Evolutionary conservation across 139 green algal species (phyloP).

Genomic region (Micromonas pusilla): DNA sequence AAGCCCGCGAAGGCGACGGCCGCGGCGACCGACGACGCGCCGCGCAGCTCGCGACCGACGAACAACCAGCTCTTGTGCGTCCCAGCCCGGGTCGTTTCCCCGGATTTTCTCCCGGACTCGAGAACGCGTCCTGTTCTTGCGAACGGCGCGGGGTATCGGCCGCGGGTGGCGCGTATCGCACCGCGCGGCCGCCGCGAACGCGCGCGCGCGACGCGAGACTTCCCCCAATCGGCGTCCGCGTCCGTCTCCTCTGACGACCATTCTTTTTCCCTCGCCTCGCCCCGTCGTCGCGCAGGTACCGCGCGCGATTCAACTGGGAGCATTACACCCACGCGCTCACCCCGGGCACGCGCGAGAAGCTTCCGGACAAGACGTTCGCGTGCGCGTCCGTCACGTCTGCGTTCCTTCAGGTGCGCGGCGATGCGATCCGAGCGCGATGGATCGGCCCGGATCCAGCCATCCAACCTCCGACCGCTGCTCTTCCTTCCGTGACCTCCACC

Average conservation of each 20-base stretch:
- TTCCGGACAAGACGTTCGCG: slow-evolving; percentile 73
- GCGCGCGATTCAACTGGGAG: slow-evolving; percentile 78
- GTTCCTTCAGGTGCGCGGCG: slow-evolving; percentile 65
- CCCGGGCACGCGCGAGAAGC: slow-evolving; percentile 25
- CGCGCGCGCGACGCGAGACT: neutral
- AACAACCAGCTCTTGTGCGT: slow-evolving; percentile 81
- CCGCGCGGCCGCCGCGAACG: no score
- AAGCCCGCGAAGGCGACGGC: neutral
- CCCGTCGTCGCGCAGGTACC: slow-evolving; percentile 58
- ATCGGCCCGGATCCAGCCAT: no score
- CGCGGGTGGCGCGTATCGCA: no score
- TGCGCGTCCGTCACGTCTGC: slow-evolving; percentile 86
- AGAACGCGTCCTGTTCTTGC: no score
- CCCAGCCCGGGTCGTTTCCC: neutral
- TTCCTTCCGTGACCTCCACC: neutral
- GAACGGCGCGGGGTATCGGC: no score
- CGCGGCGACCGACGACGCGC: neutral
- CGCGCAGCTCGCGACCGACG: slow-evolving; percentile 46
- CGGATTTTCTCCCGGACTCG: slow-evolving; percentile 52
- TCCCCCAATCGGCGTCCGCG: neutral
- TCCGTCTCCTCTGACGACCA: neutral
- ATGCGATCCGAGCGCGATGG: no score
- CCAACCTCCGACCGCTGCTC: no score
- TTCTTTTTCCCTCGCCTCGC: neutral
- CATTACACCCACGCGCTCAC: slow-evolving; percentile 59